These are phyloP conservation scores for Rhodotorula mucilaginosa DNA, from an alignment of 1,284 basidiomycete genomes.

Conservation along the genomic window DNA sequence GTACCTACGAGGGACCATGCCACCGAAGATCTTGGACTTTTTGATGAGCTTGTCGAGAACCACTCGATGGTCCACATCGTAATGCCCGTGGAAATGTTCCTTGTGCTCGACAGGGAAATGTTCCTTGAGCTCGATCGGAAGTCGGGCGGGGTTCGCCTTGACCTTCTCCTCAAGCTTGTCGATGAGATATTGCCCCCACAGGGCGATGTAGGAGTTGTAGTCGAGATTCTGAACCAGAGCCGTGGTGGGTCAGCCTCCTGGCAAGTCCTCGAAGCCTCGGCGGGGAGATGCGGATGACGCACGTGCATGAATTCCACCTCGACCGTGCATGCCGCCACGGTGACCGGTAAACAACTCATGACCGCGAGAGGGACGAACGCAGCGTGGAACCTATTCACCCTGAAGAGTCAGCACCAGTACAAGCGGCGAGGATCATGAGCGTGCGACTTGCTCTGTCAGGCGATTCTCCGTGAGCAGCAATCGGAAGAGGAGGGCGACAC, in stretches of 20 bases:
- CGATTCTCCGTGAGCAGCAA: neutral
- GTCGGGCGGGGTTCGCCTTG: neutral
- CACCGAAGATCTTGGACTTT: neutral
- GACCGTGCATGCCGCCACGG: slow-evolving; percentile 8
- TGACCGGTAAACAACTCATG: slow-evolving; percentile 11
- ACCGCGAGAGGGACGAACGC: slow-evolving; percentile 18
- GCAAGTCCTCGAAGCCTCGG: neutral
- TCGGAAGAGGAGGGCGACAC: slow-evolving; percentile 5
- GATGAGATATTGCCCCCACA: neutral
- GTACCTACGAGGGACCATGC: neutral
- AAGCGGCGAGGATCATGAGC: too few species aligned
- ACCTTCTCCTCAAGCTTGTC: neutral
- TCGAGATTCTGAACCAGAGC: too few species aligned
- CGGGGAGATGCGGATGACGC: neutral
- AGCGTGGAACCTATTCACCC: slow-evolving; percentile 11
- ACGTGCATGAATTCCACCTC: slow-evolving; percentile 9
- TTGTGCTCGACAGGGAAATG: neutral
- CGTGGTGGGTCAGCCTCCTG: neutral
- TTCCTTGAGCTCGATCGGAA: neutral
- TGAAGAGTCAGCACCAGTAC: too few species aligned
- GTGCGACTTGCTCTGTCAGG: neutral
- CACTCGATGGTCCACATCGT: neutral
- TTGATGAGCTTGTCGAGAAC: neutral
- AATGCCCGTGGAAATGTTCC: neutral
- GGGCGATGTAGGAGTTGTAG: neutral